Conservation (phyloP, 108 stramenopile genomes). For the Aurantiochytrium sp. region DNA sequence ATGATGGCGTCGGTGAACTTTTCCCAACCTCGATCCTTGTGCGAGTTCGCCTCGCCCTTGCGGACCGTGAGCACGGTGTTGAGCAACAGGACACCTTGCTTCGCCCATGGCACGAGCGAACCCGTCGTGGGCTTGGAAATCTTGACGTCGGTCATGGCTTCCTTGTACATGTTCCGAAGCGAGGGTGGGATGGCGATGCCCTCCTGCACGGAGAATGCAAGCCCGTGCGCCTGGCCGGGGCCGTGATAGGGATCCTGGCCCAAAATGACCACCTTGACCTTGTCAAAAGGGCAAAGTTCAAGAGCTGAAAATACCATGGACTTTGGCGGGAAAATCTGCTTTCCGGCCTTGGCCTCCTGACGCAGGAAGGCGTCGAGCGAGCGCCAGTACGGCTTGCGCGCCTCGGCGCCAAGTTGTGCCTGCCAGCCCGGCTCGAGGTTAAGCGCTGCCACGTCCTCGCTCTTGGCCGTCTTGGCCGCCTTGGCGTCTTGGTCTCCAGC, state of each 20-base stretch:
- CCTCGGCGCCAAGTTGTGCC: constrained; percentile 1
- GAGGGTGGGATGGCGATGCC: constrained; percentile 74
- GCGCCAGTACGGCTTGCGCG: constrained; percentile 39
- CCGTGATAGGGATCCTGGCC: constrained; percentile 99
- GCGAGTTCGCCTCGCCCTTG: constrained; percentile 72
- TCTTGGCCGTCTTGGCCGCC: background rate
- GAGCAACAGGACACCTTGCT: constrained; percentile 88
- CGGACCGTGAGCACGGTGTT: constrained; percentile 91
- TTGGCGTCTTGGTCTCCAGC: background rate
- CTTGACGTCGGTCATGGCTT: constrained; percentile 33
- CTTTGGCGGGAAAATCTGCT: constrained; percentile 72
- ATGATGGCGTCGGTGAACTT: constrained; percentile 83
- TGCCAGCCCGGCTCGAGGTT: constrained; percentile 9
- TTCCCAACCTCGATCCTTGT: constrained; percentile 90
- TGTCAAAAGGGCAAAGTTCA: constrained; percentile 68
- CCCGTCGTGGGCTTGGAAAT: constrained; percentile 53
- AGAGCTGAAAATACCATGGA: constrained; percentile 75
- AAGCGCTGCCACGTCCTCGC: background rate
- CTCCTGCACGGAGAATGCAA: constrained; percentile 64
- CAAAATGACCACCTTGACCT: constrained; percentile 87
- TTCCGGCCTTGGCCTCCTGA: constrained; percentile 5
- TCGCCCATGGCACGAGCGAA: constrained; percentile 66
- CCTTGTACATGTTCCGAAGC: constrained; percentile 87
- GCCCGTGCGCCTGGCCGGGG: constrained; percentile 59
- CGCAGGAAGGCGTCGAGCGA: constrained; percentile 33